Conservation (phyloP, 2,329 filamentous ascomycete species). For the Furcasterigmium furcatum region DNA sequence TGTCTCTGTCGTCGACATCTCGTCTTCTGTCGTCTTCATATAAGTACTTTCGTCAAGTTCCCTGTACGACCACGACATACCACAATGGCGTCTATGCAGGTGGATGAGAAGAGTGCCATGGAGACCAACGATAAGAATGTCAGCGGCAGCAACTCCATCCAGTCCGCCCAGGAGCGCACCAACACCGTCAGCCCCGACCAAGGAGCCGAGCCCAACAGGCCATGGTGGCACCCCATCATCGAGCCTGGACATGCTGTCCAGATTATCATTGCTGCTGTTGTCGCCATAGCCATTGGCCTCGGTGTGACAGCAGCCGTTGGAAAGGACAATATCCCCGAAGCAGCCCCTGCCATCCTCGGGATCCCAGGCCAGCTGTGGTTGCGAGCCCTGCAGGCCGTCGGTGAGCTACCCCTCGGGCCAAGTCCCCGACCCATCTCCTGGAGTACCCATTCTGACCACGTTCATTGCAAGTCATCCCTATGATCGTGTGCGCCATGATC, state of each 20-base stretch:
- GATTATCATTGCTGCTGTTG: slow-evolving; percentile 42
- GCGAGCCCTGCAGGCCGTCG: slow-evolving; percentile 42
- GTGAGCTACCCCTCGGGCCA: slow-evolving; percentile 22
- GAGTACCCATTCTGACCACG: too few species aligned
- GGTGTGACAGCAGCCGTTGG: slow-evolving; percentile 38
- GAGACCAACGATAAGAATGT: slow-evolving; percentile 8
- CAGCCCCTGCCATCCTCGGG: slow-evolving; percentile 35
- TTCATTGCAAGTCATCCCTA: slow-evolving; percentile 38
- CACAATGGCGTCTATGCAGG: background rate
- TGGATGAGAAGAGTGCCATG: slow-evolving; percentile 8
- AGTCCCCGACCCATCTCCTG: background rate
- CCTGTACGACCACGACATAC: background rate
- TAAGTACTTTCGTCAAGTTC: background rate
- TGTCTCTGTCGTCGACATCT: too few species aligned
- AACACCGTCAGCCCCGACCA: slow-evolving; percentile 7
- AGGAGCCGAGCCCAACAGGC: slow-evolving; percentile 17
- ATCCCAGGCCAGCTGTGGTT: slow-evolving; percentile 49
- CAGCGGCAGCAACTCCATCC: slow-evolving; percentile 11
- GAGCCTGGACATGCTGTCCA: slow-evolving; percentile 43
- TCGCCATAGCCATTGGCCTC: slow-evolving; percentile 47
- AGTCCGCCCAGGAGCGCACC: slow-evolving; percentile 7
- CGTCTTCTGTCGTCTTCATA: too few species aligned
- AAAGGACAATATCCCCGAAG: slow-evolving; percentile 37
- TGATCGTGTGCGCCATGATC: slow-evolving; percentile 50
- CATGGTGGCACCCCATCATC: slow-evolving; percentile 32